These are phyloP conservation scores for Noccaea bulbosa DNA, from an alignment of 345 rosid species.

Conservation along the genomic window DNA sequence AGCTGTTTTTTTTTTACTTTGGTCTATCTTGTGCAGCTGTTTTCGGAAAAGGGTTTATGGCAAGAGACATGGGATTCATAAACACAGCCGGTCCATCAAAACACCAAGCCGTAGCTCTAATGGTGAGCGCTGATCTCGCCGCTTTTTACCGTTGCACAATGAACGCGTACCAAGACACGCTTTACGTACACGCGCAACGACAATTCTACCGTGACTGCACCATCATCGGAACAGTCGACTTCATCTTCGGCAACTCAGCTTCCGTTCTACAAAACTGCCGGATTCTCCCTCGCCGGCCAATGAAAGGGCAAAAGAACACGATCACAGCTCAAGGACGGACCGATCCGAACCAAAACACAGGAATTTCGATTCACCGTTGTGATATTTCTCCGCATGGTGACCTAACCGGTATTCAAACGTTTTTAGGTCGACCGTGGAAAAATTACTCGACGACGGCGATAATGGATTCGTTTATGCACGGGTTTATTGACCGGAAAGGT, in stretches of 20 bases:
- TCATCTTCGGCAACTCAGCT: slow-evolving; percentile 88
- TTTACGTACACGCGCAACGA: slow-evolving; percentile 73
- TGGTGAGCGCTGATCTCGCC: slow-evolving; percentile 64
- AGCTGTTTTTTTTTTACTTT: slow-evolving; percentile 1
- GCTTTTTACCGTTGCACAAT: slow-evolving; percentile 69
- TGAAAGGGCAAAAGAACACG: slow-evolving; percentile 67
- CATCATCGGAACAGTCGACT: slow-evolving; percentile 74
- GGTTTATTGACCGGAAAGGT: slow-evolving; percentile 56
- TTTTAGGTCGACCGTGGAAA: slow-evolving; percentile 80
- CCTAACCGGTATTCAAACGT: slow-evolving; percentile 53
- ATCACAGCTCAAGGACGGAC: slow-evolving; percentile 72
- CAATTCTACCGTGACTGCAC: slow-evolving; percentile 78
- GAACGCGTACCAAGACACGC: slow-evolving; percentile 80
- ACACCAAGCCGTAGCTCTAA: slow-evolving; percentile 86
- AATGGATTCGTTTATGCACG: slow-evolving; percentile 53
- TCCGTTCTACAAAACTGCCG: slow-evolving; percentile 68
- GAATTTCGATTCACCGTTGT: slow-evolving; percentile 78
- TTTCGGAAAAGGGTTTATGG: slow-evolving; percentile 71
- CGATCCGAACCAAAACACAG: slow-evolving; percentile 82
- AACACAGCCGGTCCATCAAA: slow-evolving; percentile 80
- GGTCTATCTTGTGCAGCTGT: slow-evolving; percentile 55
- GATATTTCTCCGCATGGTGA: slow-evolving; percentile 53
- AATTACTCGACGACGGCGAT: slow-evolving; percentile 62
- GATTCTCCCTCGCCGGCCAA: slow-evolving; percentile 64
- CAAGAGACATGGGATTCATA: slow-evolving; percentile 63